Percentiles rank a stretch among this genome's conserved stretches.
Evolutionary conservation across 129 eudicot species (phyloP).

Genomic region (Tagetes erecta): DNA sequence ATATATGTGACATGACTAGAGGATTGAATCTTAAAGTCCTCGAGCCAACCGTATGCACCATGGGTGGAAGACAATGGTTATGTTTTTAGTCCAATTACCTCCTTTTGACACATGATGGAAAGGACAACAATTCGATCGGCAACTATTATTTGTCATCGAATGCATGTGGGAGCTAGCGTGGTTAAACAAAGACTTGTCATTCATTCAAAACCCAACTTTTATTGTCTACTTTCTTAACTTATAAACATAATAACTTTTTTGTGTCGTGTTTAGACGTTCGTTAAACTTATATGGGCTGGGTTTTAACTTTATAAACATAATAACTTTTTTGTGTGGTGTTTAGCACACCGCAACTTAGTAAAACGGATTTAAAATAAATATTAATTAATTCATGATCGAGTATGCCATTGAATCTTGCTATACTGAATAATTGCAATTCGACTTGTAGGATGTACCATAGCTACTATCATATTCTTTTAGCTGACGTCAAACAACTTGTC

Average conservation of each 20-base stretch:
- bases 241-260: too few species aligned
- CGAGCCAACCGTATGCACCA: constrained; percentile 31
- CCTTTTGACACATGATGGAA: constrained; percentile 6
- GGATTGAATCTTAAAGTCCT: constrained; percentile 12
- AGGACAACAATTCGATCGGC: not conserved
- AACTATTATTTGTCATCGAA: not conserved
- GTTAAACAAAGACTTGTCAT: not conserved
- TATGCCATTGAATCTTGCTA: too few species aligned
- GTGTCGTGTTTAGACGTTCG: too few species aligned
- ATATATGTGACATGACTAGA: constrained; percentile 22
- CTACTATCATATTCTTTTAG: not conserved
- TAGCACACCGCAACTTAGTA: too few species aligned
- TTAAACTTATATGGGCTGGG: too few species aligned
- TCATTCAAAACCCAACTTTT: not conserved
- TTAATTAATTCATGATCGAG: too few species aligned
- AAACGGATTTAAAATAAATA: too few species aligned
- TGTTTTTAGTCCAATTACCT: not conserved
- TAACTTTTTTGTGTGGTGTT: too few species aligned
- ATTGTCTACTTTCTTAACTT: too few species aligned
- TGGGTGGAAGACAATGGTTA: constrained; percentile 33
- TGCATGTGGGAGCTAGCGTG: not conserved
- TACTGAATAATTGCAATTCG: not conserved
- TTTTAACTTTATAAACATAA: too few species aligned
- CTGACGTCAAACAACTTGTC: not conserved
- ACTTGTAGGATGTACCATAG: not conserved